A percentile compares a stretch with the other conserved stretches of the same genome.
Conservation (phyloP, 2,329 filamentous ascomycete species). For the Didymella sp. region DNA sequence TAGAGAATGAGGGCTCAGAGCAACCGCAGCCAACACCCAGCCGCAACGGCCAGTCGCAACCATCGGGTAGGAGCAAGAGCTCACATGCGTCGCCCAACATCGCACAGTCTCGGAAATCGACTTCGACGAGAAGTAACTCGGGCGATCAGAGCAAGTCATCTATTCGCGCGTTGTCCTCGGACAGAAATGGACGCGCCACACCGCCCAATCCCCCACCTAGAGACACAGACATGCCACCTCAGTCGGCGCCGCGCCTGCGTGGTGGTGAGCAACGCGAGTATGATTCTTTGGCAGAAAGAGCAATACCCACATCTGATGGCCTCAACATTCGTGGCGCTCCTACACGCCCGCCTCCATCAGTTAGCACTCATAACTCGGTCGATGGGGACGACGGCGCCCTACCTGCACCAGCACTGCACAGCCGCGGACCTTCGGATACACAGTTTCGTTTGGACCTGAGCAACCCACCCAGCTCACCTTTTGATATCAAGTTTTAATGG, state of each 20-base stretch:
- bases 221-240: conserved; percentile 11
- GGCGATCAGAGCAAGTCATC: conserved; percentile 40
- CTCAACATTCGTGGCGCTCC: conserved; percentile 29
- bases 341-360: conserved; percentile 35
- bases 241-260: conserved; percentile 28
- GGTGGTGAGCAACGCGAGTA: conserved; percentile 31
- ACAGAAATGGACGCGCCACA: conserved; percentile 44
- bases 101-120: conserved; percentile 35
- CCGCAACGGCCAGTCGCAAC: conserved; percentile 38
- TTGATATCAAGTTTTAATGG: conserved; percentile 48
- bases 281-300: conserved; percentile 40
- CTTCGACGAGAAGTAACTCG: conserved; percentile 40
- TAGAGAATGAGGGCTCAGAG: conserved; percentile 24
- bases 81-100: conserved; percentile 36
- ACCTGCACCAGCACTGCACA: conserved; percentile 46
- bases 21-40: conserved; percentile 28
- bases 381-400: conserved; percentile 44
- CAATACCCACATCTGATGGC: conserved; percentile 40
- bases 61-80: conserved; percentile 35
- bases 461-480: conserved; percentile 48
- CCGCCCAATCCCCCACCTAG: conserved; percentile 36
- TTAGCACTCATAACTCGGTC: conserved; percentile 32
- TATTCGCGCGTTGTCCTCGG: conserved; percentile 40
- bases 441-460: conserved; percentile 46
- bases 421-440: conserved; percentile 40